Evolutionary conservation across 2,329 filamentous ascomycete genomes (phyloP).

Genomic region (Tolypocladium pustulatum): DNA sequence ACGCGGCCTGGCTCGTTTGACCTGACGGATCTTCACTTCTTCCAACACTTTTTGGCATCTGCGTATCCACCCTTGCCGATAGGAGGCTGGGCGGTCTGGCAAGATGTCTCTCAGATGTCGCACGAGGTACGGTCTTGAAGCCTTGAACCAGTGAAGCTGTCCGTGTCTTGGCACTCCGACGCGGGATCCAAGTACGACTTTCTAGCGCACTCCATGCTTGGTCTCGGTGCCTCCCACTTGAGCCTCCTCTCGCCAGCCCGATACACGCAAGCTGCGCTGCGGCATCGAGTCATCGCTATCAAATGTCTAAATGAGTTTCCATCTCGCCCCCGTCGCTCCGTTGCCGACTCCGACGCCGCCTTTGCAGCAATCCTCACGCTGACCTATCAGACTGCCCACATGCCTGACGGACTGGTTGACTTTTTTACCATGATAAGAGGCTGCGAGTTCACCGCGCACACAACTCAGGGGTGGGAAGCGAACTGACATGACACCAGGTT

Average conservation of each 20-base stretch:
- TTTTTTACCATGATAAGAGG: constrained; percentile 28
- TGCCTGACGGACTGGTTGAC: constrained; percentile 28
- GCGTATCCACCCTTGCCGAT: constrained; percentile 31
- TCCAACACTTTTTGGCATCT: constrained; percentile 39
- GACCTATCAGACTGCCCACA: constrained; percentile 26
- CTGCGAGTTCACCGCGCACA: constrained; percentile 12
- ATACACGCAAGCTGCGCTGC: constrained; percentile 17
- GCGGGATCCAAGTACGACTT: constrained; percentile 23
- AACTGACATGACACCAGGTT: constrained; percentile 8
- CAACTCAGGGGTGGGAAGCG: not conserved
- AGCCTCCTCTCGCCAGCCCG: constrained; percentile 12
- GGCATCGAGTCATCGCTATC: constrained; percentile 27
- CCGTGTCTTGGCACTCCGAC: not conserved
- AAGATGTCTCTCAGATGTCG: constrained; percentile 23
- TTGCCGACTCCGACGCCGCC: constrained; percentile 22
- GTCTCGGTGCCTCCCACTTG: constrained; percentile 28
- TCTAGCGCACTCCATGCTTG: constrained; percentile 30
- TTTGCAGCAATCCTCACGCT: constrained; percentile 25
- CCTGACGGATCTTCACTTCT: constrained; percentile 37
- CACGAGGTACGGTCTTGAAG: constrained; percentile 16
- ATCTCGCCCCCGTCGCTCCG: constrained; percentile 14
- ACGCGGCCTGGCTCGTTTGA: constrained; percentile 19
- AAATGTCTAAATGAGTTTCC: constrained; percentile 23
- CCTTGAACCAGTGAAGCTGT: not conserved
- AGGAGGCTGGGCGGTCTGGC: constrained; percentile 24